Evolutionary conservation across 2,329 filamentous ascomycete species (phyloP).

Genomic region (Cryoendolithus antarcticus): DNA sequence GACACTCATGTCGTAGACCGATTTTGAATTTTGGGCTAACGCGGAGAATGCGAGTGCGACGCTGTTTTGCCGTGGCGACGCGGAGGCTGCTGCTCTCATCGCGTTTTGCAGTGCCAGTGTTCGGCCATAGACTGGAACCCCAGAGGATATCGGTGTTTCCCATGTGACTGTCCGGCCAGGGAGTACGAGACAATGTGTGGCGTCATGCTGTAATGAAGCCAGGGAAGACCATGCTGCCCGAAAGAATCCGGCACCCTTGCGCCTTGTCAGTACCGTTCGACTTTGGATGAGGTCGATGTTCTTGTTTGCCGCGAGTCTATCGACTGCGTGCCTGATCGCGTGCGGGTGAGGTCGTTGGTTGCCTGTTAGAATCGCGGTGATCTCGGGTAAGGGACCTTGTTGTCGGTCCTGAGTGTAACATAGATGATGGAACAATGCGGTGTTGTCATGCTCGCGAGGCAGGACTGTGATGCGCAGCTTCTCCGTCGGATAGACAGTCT

Average conservation of each 20-base stretch:
- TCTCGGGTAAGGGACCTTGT: constrained; percentile 2
- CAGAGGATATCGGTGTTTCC: constrained; percentile 4
- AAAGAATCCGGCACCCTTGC: not conserved
- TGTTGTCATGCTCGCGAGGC: constrained; percentile 3
- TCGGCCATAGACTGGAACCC: constrained; percentile 7
- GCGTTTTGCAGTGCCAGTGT: constrained; percentile 8
- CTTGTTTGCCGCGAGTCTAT: constrained; percentile 7
- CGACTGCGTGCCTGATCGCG: constrained; percentile 9
- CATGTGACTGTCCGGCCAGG: constrained; percentile 10
- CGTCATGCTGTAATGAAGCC: constrained; percentile 8
- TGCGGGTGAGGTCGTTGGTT: constrained; percentile 10
- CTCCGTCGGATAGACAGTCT: constrained; percentile 6
- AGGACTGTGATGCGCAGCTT: constrained; percentile 9
- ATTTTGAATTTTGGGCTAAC: constrained; percentile 1
- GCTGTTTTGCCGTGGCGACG: constrained; percentile 4
- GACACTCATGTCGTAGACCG: constrained; percentile 8
- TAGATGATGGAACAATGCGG: constrained; percentile 1
- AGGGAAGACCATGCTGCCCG: constrained; percentile 3
- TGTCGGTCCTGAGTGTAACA: constrained; percentile 5
- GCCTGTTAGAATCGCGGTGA: constrained; percentile 8
- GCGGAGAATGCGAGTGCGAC: constrained; percentile 9
- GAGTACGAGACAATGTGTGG: constrained; percentile 5
- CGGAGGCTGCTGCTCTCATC: constrained; percentile 1
- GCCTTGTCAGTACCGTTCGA: constrained; percentile 7
- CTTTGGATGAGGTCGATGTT: constrained; percentile 12